These are phyloP conservation scores for Pleurotus citrinopileatus DNA, from an alignment of 768 basidiomycete genomes.

Conservation along the genomic window DNA sequence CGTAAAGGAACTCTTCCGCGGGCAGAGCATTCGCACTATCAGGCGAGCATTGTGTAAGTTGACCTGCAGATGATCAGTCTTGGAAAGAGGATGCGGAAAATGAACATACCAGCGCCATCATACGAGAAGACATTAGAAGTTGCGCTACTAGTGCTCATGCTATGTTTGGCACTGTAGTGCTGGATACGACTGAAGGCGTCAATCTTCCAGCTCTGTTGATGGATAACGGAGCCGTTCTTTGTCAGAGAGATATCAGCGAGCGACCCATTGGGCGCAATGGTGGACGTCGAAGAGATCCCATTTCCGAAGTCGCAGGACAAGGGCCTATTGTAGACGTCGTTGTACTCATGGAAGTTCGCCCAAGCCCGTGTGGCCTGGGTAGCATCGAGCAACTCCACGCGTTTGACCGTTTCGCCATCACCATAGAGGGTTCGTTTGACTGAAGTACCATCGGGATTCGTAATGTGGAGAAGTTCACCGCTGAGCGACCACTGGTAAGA, in stretches of 20 bases:
- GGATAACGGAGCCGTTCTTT: constrained; percentile 1
- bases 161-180: constrained; percentile 1
- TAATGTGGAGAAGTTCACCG: neutral
- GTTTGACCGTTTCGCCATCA: neutral
- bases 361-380: neutral
- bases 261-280: constrained; percentile 8
- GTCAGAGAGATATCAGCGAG: constrained; percentile 9
- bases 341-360: constrained; percentile 7
- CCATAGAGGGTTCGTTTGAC: neutral
- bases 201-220: constrained; percentile 12
- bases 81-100: neutral
- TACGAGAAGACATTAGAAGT: neutral
- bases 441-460: constrained; percentile 2
- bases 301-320: constrained; percentile 13
- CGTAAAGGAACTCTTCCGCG: constrained; percentile 4
- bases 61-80: neutral
- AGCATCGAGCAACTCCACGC: constrained; percentile 1
- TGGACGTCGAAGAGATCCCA: constrained; percentile 10
- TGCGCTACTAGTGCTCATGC: neutral
- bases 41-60: neutral
- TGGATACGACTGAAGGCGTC: constrained; percentile 12
- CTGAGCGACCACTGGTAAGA: constrained; percentile 8
- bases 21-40: neutral
- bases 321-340: constrained; percentile 10
- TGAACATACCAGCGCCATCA: neutral